These are phyloP conservation scores for Dujonia santamariae DNA, from an alignment of 1,139 yeast genomes.

Conservation along the genomic window DNA sequence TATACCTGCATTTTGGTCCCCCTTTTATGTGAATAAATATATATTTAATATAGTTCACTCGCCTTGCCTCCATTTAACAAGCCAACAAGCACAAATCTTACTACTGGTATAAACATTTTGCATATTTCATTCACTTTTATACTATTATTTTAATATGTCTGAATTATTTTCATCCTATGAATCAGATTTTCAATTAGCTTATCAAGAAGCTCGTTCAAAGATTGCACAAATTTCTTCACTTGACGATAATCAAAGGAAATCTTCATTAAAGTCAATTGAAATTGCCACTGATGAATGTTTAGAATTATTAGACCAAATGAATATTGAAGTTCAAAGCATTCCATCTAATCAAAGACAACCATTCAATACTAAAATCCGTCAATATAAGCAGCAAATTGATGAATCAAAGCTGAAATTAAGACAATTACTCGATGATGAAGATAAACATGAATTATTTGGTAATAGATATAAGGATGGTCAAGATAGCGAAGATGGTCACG, in stretches of 20 bases:
- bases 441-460: conserved; percentile 69
- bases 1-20: no score
- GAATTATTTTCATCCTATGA: conserved; percentile 70
- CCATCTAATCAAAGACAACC: conserved; percentile 68
- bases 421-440: conserved; percentile 56
- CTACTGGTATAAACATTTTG: no score
- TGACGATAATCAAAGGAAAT: conserved; percentile 51
- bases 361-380: conserved; percentile 69
- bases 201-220: conserved; percentile 67
- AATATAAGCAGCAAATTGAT: conserved; percentile 61
- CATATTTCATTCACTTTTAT: no score
- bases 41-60: no score
- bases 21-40: no score
- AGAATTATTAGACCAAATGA: conserved; percentile 78
- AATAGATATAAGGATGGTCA: conserved; percentile 35
- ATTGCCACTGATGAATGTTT: conserved; percentile 73
- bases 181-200: conserved; percentile 69
- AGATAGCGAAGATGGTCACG: conserved; percentile 40
- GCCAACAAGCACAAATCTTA: no score
- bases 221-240: conserved; percentile 54
- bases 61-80: no score
- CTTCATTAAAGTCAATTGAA: conserved; percentile 58
- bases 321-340: conserved; percentile 74
- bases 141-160: conserved; percentile 34
- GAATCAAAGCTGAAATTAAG: conserved; percentile 52